Conservation (phyloP, 306 rosid genomes). For the Vigna hirtella region DNA sequence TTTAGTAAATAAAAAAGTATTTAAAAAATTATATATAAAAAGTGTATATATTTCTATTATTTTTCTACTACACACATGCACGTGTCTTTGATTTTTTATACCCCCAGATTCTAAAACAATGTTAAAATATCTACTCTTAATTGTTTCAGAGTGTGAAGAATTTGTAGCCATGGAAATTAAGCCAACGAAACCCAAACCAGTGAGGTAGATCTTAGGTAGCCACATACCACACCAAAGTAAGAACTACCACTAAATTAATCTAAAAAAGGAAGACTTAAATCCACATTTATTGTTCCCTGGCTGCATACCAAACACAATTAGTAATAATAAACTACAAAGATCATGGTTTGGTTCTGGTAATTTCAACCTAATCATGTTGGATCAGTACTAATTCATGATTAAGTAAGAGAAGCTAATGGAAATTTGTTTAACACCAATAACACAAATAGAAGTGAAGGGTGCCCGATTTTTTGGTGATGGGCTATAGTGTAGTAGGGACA, state of each 20-base stretch:
- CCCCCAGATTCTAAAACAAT: neutral
- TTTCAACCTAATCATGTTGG: conserved; percentile 33
- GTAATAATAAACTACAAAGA: neutral
- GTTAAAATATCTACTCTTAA: neutral
- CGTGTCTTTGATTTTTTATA: neutral
- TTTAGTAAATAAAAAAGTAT: too few species aligned
- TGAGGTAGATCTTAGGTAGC: conserved; percentile 46
- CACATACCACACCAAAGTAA: conserved; percentile 42
- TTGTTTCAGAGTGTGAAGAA: conserved; percentile 1
- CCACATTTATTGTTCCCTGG: conserved; percentile 36
- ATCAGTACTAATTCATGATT: conserved; percentile 27
- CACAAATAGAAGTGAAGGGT: conserved; percentile 42
- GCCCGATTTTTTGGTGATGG: conserved; percentile 44
- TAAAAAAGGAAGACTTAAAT: neutral
- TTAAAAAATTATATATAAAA: too few species aligned
- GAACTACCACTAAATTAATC: conserved; percentile 37
- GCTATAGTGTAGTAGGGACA: conserved; percentile 22
- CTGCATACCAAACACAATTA: conserved; percentile 38
- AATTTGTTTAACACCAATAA: conserved; percentile 35
- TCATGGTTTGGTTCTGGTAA: conserved; percentile 39
- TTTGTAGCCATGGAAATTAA: conserved; percentile 26
- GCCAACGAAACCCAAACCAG: conserved; percentile 36
- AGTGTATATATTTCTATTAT: too few species aligned
- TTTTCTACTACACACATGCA: neutral
- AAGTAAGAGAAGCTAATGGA: conserved; percentile 37